Base-by-base conservation (phyloP, 2,329 filamentous ascomycete genomes). In the Aureobasidium sp. region DNA sequence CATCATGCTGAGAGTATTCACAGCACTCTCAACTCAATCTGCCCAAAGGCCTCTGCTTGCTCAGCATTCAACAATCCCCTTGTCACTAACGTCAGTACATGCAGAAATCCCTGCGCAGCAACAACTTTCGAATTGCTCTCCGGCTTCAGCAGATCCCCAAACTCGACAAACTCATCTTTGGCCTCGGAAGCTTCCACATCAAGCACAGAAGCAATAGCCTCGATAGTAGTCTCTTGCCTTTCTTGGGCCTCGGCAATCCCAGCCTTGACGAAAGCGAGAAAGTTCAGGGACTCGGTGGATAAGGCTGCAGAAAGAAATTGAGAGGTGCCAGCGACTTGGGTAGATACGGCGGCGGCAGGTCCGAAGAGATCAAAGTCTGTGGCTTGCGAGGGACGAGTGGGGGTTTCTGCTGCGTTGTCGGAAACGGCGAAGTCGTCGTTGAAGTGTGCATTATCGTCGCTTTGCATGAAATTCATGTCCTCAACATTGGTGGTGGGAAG, bases 81-180 rank as follows among this genome's bases (percentile, higher is more conserved):
- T 36, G 71, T 72, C 3, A 84, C 86, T 47, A 94, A 79, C 11
- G 82, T 79, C 14, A 95, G 80, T 2, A 90, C 79, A 71, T 94
- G 89, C 75, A 88, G 84, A 70, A 90, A 87, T 0, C 85, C 90
- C 71, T 91, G 88, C 2, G 88, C 85, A 9, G 87, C 89, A 13
- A 90, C 85, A 34, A 83, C 76, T 39, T 78, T 80, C 45, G 72
- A 77, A 34, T 82, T 84, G 45, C 78, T 74, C 10, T 69, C 69
- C 0, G 84, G 81, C n/a, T 83, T 79, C 48, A 94, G 83, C 10
- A 96, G 75, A 53, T 84, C 77, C 49, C 87, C 83, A 69, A 97
- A 95, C 0, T 80, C 76, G 45, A 94, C 77, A 74, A 65, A 64
- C 10, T 69, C 68, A 27, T 74, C 72, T n/a, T 73, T 71, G 14